These are phyloP conservation scores for Orbilia brochopaga DNA, from an alignment of 2,329 filamentous ascomycete genomes.

Conservation along the genomic window DNA sequence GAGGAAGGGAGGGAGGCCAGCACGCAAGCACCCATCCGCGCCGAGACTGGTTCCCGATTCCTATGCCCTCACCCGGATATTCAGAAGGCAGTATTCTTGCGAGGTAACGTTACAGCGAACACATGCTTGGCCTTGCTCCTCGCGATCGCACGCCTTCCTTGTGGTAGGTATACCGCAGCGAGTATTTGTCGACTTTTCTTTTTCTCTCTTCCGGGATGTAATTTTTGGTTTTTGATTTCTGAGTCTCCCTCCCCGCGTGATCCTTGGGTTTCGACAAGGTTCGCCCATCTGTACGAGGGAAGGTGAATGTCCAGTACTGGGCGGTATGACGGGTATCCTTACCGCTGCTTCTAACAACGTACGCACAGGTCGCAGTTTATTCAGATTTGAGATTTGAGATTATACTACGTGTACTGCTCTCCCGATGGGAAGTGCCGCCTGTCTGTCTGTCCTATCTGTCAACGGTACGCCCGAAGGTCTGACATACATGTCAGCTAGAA, in stretches of 20 bases:
- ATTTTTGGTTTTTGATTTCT: slow-evolving; percentile 1
- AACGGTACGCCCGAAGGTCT: too few relatives aligned
- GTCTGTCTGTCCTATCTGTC: too few relatives aligned
- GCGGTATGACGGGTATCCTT: slow-evolving; percentile 24
- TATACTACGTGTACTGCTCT: too few relatives aligned
- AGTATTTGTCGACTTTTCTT: not conserved
- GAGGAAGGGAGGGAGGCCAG: slow-evolving; percentile 21
- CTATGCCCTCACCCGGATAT: slow-evolving; percentile 50
- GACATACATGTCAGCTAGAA: not conserved
- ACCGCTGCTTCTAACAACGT: slow-evolving; percentile 8
- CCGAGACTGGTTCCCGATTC: slow-evolving; percentile 44
- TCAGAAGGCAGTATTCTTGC: slow-evolving; percentile 47
- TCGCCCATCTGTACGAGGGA: slow-evolving; percentile 50
- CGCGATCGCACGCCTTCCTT: slow-evolving; percentile 26
- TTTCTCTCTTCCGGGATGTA: slow-evolving; percentile 2
- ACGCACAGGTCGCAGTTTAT: slow-evolving; percentile 29
- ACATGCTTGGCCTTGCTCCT: slow-evolving; percentile 33
- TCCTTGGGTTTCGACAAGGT: slow-evolving; percentile 50
- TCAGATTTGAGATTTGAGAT: slow-evolving; percentile 28
- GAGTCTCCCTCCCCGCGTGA: slow-evolving; percentile 41
- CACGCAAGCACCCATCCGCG: slow-evolving; percentile 5
- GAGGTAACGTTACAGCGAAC: slow-evolving; percentile 51
- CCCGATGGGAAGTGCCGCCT: slow-evolving; percentile 24
- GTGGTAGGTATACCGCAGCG: not conserved
- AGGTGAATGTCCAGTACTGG: slow-evolving; percentile 24